These are phyloP conservation scores for Litsea cubeba DNA, from an alignment of 164 flowering plant genomes.

Conservation along the genomic window DNA sequence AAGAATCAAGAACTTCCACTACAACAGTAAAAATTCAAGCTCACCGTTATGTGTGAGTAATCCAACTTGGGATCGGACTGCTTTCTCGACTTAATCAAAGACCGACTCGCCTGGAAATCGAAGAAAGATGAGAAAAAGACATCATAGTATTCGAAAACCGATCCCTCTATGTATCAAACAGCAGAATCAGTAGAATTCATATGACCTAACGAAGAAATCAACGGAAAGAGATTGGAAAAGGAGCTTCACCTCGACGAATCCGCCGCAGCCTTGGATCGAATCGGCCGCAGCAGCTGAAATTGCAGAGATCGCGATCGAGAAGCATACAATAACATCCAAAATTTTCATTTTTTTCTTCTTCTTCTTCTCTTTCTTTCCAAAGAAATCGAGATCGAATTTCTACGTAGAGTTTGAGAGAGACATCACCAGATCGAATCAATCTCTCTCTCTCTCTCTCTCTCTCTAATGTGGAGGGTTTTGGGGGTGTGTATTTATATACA, in stretches of 20 bases:
- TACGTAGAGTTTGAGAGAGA: neutral
- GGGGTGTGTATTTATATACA: neutral
- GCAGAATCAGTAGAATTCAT: neutral
- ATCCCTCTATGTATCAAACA: neutral
- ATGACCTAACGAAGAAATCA: neutral
- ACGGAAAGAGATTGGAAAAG: neutral
- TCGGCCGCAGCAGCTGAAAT: slow-evolving; percentile 39
- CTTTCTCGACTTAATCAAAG: slow-evolving; percentile 80
- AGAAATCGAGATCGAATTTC: neutral
- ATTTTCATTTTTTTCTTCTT: slow-evolving; percentile 24
- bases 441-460: neutral
- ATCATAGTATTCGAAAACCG: neutral
- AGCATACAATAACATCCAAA: slow-evolving; percentile 12
- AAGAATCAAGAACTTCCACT: neutral
- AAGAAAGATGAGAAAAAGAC: neutral
- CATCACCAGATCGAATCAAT: neutral
- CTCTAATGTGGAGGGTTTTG: neutral
- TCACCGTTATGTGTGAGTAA: slow-evolving; percentile 91
- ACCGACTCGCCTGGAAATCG: slow-evolving; percentile 55
- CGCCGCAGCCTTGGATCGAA: slow-evolving; percentile 94
- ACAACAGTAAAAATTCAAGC: neutral
- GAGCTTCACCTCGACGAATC: slow-evolving; percentile 77
- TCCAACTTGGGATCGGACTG: slow-evolving; percentile 71
- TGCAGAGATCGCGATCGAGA: slow-evolving; percentile 19
- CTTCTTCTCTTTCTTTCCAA: too few species aligned